Base-by-base conservation (phyloP, 1,139 yeast species). In the Lodderomyces margitis region DNA sequence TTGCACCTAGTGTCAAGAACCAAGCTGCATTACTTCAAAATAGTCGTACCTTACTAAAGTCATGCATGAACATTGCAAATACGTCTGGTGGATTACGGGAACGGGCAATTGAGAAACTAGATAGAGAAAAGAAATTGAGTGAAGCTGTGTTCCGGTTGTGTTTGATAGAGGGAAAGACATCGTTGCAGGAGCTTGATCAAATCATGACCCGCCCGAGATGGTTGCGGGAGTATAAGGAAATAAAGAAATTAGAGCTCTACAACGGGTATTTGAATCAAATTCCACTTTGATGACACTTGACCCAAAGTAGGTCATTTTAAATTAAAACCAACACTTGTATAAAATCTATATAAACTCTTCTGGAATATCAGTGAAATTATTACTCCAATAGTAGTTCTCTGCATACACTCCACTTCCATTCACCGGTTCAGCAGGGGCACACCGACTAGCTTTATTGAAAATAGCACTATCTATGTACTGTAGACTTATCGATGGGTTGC, bases 71-170 rank as follows among this genome's bases (percentile, higher is more conserved):
- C n/a, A 53, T 66, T 24, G 68, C 82, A 2, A 69, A 70, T 40
- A 55, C 65, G 12, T 54, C 69, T 2, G 82, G 81, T 0, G 83
- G 83, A 0, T 55, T 78, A 31, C 56, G 81, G 39, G 83, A 78
- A 50, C 60, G 69, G 16, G 62, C 59, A 0, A 55, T 60, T 12
- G 82, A 75, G 38, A 76, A 74, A 46, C 47, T 67, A 6, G 56
- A 57, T 11, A 57, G 82, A 37, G 66, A 66, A 28, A 71, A 70
- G 53, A 57, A 66, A 38, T 66, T 68, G 50, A 57, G 64, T 6
- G 81, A 76, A 47, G 75, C 81, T 1, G 70, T 66, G 1, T 51
- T 66, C 21, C 54, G 83, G 35, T 54, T 78, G 47, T 71, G 80
- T 53, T 33, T 76, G 2, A 46, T 77, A 6, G 81, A 76, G 38